Percentiles rank a stretch among this genome's conserved stretches.
Conservation (phyloP, 164 flowering plant genomes). For the Macadamia tetraphylla region DNA sequence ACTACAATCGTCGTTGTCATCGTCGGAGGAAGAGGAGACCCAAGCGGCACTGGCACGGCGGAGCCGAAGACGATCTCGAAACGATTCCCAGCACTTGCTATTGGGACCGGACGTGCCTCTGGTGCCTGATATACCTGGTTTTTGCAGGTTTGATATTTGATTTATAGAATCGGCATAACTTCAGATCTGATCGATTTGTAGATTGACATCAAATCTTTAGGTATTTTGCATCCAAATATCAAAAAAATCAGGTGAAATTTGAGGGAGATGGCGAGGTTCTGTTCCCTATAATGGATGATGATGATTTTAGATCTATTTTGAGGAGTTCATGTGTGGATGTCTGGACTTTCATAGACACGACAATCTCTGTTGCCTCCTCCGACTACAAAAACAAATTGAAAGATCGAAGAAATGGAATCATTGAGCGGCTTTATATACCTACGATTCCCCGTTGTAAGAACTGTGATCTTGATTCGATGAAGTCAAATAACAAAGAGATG, state of each 20-base stretch:
- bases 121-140: conserved; percentile 13
- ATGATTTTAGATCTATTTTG: no score
- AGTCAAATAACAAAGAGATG: not conserved
- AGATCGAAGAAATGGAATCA: conserved; percentile 66
- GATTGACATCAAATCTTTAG: not conserved
- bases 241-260: not conserved
- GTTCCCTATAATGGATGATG: no score
- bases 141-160: not conserved
- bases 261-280: not conserved
- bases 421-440: conserved; percentile 52
- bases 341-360: conserved; percentile 34
- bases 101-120: conserved; percentile 9
- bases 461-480: conserved; percentile 23
- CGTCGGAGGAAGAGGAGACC: conserved; percentile 28
- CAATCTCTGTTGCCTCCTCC: conserved; percentile 58
- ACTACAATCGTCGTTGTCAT: not conserved
- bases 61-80: conserved; percentile 50
- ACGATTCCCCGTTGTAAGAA: conserved; percentile 31
- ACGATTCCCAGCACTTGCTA: conserved; percentile 45
- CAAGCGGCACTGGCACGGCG: conserved; percentile 47
- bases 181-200: not conserved
- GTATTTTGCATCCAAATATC: no score
- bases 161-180: not conserved
- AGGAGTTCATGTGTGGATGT: no score
- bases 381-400: conserved; percentile 63